Base-by-base conservation (phyloP, 2,329 filamentous ascomycete species). In the Apiospora hydei region DNA sequence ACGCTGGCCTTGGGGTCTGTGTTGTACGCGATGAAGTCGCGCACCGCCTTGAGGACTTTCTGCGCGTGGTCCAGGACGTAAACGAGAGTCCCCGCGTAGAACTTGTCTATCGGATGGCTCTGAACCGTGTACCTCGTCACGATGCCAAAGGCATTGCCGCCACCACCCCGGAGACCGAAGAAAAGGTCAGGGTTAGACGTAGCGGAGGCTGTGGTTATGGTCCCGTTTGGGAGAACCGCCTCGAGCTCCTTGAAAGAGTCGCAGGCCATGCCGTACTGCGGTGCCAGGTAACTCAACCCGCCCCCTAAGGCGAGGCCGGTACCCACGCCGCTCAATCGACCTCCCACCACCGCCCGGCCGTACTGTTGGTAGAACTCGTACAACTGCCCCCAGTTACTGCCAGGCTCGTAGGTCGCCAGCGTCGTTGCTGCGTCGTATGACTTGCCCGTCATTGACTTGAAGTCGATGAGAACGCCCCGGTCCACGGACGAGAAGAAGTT, bases 1-100 rank as follows among this genome's bases (percentile, higher is more conserved):
- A 82, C 79, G 43, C 76, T 75, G 8, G 80, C 80, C 70, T 81
- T 81, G 1, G 80, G 77, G 34, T 82, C 79, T 16, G 72, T 77
- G 73, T 82, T 82, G 72, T 81, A 79, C 46, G 73, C 57, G 41
- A 78, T 77, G 68, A 82, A 82, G 69, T 80, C 74, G 16, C 73
- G 72, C 51, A 80, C 78, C 0, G 80, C 80, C 10, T 76, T 72
- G 44, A 79, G 74, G 6, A 80, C 76, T 7, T 73, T 72, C 34
- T 78, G 75, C 24, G 74, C 77, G 16, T 81, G 78, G 3, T 77
- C 74, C 18, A 78, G 77, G 21, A 75, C 47, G 46, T 77, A 80
- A 43, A 80, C 72, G 68, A 80, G 24, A 34, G 79, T 80, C 3
- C 79, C 79, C 3, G 78, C 78, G 53, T 70, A 79, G 44, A 80